Evolutionary conservation across 345 rosid species (phyloP).

Genomic region (Linum trigynum): DNA sequence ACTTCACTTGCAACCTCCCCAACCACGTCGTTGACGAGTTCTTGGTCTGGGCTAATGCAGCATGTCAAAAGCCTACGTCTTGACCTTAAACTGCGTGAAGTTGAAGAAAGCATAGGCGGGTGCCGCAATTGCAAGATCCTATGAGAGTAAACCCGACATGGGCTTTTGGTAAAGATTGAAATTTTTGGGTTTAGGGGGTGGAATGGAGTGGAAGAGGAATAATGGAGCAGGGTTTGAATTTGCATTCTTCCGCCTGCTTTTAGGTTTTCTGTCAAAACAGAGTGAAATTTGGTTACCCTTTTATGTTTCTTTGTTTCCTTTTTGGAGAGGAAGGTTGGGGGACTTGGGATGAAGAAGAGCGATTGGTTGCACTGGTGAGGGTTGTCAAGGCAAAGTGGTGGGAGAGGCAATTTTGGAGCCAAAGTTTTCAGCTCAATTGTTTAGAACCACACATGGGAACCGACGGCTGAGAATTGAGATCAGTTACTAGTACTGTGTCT

Average conservation of each 20-base stretch:
- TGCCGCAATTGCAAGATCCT: background rate
- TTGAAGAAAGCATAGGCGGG: background rate
- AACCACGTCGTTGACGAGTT: background rate
- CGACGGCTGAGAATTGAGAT: no score
- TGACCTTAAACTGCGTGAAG: background rate
- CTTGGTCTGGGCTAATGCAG: constrained; percentile 1
- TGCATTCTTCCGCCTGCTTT: background rate
- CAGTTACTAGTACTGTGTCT: no score
- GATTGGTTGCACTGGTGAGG: background rate
- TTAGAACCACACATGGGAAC: no score
- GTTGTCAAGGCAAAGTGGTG: background rate
- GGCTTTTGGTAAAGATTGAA: background rate
- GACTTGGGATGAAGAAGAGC: background rate
- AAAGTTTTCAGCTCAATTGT: no score
- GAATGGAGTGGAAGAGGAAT: background rate
- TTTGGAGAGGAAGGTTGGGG: background rate
- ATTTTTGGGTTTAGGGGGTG: background rate
- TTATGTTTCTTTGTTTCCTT: no score
- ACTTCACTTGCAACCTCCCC: background rate
- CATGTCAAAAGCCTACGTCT: background rate
- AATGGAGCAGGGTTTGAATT: background rate
- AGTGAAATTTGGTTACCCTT: no score
- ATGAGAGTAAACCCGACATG: background rate
- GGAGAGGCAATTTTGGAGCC: no score
- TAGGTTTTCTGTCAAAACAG: no score